Base-by-base conservation (phyloP, 202 grass and related monocot genomes). In the Setaria viridis region DNA sequence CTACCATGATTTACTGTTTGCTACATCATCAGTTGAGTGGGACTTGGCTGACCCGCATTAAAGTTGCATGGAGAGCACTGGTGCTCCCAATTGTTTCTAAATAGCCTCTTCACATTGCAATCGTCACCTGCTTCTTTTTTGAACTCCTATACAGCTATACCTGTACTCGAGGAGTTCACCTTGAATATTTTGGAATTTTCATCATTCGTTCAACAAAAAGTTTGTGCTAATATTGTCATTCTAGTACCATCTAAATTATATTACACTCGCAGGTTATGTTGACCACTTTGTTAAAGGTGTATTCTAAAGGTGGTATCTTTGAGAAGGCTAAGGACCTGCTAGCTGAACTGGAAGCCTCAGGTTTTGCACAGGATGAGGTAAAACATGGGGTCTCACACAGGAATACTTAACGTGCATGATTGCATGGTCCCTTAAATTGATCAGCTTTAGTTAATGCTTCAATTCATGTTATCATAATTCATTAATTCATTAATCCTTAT, bases 331-430 rank as follows among this genome's bases (percentile, higher is more conserved):
- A 89, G 35, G 87, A 92, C 48, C 80, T 96, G 17, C 88, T 99
- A 78, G 58, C 69, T 57, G 90, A 99, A 80, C 77, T 99, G 81
- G 90, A 92, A 89, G 77, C 82, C 79, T 94, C 87, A 45, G 96
- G 96, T 57, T 95, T 94, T 78, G 91, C 96, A 66, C 82, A 87
- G 76, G 91, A 99, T 88, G 96, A 99, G 93, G 96, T 99, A 93
- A 79, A 75, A 81, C 33, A 59, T 63, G 35, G 53, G 21, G 33
- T 62, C 37, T 81, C 35, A 84, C 20, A 62, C 41, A 91, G 56
- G 32, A 64, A 11, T 83, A 63, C 20, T 70, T 63, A 63, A 74
- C 56, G n/a, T 47, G 17, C 70, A 75, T 29, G 49, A 33, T 63
- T 65, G 25, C 35, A 80, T 85, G 35, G 20, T 48, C 48, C 55